Percentiles rank a stretch among this genome's conserved stretches.
These are phyloP conservation scores for Tephrocybe rancida DNA, from an alignment of 768 basidiomycete genomes.

Conservation along the genomic window DNA sequence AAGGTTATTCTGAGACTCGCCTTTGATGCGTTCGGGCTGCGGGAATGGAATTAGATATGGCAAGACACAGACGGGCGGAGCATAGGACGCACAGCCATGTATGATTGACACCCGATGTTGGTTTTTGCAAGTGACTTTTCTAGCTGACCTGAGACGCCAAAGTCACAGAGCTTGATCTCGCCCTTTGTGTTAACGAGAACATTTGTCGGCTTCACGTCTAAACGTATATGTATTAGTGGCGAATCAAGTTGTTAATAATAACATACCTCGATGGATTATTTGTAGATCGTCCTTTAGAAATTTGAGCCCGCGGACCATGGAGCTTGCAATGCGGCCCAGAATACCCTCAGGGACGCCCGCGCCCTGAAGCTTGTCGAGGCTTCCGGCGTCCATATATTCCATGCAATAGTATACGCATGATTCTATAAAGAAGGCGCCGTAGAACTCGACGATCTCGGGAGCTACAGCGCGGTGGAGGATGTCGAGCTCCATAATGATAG, in stretches of 20 bases:
- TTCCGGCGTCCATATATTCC: slow-evolving; percentile 99
- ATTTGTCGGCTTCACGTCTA: slow-evolving; percentile 94
- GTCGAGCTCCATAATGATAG: slow-evolving; percentile 98
- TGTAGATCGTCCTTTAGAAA: slow-evolving; percentile 96
- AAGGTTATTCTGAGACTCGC: slow-evolving; percentile 84
- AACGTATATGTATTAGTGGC: slow-evolving; percentile 7
- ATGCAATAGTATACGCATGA: slow-evolving; percentile 99
- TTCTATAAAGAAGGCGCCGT: slow-evolving; percentile 99
- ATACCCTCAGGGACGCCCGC: slow-evolving; percentile 77
- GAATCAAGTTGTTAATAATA: not conserved
- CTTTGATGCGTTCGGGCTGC: slow-evolving; percentile 94
- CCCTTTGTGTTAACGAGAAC: slow-evolving; percentile 90
- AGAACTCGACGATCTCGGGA: slow-evolving; percentile 96
- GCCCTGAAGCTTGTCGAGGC: slow-evolving; percentile 77
- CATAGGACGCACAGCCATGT: slow-evolving; percentile 91
- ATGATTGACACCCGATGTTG: slow-evolving; percentile 97
- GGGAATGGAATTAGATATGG: not conserved
- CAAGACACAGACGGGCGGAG: not conserved
- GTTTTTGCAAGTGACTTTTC: slow-evolving; percentile 97
- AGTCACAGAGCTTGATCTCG: slow-evolving; percentile 94
- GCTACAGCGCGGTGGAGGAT: slow-evolving; percentile 92
- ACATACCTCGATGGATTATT: slow-evolving; percentile 61
- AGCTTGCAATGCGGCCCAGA: slow-evolving; percentile 76
- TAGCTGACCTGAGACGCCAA: slow-evolving; percentile 97
- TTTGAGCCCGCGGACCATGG: slow-evolving; percentile 87